Evolutionary conservation across 345 rosid species (phyloP).

Genomic region (Gossypium longicalyx): DNA sequence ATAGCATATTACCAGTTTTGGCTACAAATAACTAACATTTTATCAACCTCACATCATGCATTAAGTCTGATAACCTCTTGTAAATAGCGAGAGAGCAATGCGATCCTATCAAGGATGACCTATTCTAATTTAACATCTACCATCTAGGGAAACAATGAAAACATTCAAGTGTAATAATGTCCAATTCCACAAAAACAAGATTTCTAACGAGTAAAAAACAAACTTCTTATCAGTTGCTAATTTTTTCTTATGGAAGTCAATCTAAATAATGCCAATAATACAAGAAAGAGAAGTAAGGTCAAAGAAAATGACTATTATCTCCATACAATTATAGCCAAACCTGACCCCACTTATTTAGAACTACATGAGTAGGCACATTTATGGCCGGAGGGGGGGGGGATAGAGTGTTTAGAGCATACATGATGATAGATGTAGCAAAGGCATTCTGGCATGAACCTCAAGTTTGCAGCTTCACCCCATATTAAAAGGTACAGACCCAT

Average conservation of each 20-base stretch:
- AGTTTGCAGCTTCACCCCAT: conserved; percentile 99
- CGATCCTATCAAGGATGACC: not conserved
- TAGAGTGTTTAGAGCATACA: conserved; percentile 44
- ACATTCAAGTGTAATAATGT: not conserved
- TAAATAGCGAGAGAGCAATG: not conserved
- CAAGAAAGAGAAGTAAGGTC: not conserved
- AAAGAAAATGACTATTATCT: not conserved
- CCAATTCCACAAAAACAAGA: not conserved
- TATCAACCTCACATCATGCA: not conserved
- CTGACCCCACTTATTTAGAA: not conserved
- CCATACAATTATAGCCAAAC: not conserved
- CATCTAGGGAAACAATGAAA: not conserved
- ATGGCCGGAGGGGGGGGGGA: not conserved
- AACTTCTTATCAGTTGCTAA: not conserved
- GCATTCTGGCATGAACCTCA: conserved; percentile 99
- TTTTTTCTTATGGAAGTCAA: not conserved
- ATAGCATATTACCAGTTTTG: not conserved
- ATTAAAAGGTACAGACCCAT: conserved; percentile 95
- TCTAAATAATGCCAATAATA: conserved; percentile 4
- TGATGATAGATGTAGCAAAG: conserved; percentile 98
- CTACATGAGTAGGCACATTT: conserved; percentile 11
- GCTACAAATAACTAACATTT: not conserved
- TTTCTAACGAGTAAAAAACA: not conserved
- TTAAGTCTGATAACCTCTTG: not conserved
- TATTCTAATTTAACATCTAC: not conserved